A percentile compares a stretch with the other conserved stretches of the same genome.
phyloP scores from a whole-genome alignment of 805 yeast species.

The Pichia paraexigua region DNA sequence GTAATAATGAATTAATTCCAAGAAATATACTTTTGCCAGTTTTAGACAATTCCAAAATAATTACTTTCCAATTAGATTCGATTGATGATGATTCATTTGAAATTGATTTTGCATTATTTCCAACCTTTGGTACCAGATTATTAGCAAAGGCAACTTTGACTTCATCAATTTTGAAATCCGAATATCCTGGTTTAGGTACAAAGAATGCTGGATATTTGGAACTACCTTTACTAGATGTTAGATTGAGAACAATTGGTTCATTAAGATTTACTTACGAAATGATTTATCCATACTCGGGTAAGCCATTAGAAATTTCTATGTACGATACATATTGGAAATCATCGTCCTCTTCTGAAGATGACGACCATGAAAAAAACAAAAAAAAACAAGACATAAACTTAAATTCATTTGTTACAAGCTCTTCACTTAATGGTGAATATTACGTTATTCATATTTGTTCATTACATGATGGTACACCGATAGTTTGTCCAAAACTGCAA shows the following conservation, averaged over 20 bases:
- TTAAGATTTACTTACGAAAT: constrained; percentile 70
- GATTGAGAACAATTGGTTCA: constrained; percentile 77
- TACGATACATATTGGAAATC: constrained; percentile 97
- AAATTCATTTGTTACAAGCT: constrained; percentile 79
- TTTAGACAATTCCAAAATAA: constrained; percentile 52
- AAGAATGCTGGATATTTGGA: constrained; percentile 33
- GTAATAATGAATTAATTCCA: constrained; percentile 78
- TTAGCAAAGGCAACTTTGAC: constrained; percentile 85
- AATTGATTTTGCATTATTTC: constrained; percentile 84
- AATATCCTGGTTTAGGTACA: constrained; percentile 31
- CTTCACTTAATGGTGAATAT: constrained; percentile 80
- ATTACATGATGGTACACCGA: constrained; percentile 77
- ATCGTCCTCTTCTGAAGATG: constrained; percentile 40
- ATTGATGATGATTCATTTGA: constrained; percentile 58
- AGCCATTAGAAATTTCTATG: constrained; percentile 78
- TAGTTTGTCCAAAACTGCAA: constrained; percentile 65
- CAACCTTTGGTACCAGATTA: constrained; percentile 88
- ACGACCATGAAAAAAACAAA: background rate
- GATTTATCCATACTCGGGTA: constrained; percentile 82
- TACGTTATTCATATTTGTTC: constrained; percentile 60
- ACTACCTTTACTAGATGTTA: constrained; percentile 73
- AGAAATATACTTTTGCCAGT: constrained; percentile 77
- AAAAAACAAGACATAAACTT: constrained; percentile 18
- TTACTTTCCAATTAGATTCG: constrained; percentile 77
- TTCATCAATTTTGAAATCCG: constrained; percentile 39